These are phyloP conservation scores for Hibiscus tridactylites DNA, from an alignment of 345 rosid genomes.

Conservation along the genomic window DNA sequence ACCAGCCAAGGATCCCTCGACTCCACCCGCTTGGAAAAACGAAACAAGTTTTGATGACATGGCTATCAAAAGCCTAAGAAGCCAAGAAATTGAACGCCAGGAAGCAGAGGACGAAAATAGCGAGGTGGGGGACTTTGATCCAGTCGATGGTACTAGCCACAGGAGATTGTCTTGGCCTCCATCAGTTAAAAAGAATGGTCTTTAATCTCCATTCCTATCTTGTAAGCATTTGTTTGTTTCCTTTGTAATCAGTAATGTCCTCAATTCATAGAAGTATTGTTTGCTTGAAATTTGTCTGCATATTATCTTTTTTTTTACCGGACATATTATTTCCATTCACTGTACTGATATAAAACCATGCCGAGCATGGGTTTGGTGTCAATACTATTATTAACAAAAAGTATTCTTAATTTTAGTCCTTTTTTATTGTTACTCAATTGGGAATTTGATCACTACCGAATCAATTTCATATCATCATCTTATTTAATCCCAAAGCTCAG, in stretches of 20 bases:
- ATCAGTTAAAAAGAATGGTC: conserved; percentile 30
- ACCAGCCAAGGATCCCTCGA: conserved; percentile 39
- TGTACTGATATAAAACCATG: neutral
- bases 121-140: conserved; percentile 29
- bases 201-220: neutral
- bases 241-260: neutral
- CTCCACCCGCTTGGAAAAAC: conserved; percentile 69
- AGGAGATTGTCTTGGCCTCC: conserved; percentile 95
- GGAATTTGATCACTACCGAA: too few species aligned
- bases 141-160: conserved; percentile 36
- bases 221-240: neutral
- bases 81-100: conserved; percentile 30
- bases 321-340: neutral
- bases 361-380: too few species aligned
- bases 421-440: too few species aligned
- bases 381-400: too few species aligned
- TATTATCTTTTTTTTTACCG: neutral
- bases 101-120: conserved; percentile 38
- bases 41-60: conserved; percentile 64
- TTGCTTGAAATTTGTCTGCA: neutral
- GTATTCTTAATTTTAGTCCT: too few species aligned
- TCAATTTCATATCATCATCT: too few species aligned
- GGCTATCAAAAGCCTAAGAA: conserved; percentile 31
- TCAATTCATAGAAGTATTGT: neutral
- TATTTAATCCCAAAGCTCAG: too few species aligned